These are phyloP conservation scores for Tulasnella sp. DNA, from an alignment of 768 basidiomycete genomes.

Conservation along the genomic window DNA sequence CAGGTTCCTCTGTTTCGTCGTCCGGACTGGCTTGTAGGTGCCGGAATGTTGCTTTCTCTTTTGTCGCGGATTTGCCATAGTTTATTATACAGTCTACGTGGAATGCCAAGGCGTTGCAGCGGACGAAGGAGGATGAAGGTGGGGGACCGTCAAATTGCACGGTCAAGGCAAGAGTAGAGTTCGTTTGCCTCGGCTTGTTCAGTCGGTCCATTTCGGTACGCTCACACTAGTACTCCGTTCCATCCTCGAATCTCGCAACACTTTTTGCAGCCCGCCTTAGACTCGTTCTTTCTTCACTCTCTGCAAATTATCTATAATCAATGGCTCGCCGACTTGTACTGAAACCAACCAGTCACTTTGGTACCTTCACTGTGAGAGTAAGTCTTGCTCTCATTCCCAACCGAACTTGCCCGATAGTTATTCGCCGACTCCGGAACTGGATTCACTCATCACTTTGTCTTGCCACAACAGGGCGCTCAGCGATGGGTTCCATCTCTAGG, in stretches of 20 bases:
- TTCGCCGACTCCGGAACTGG: neutral
- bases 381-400: neutral
- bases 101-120: neutral
- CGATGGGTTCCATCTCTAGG: conserved; percentile 55
- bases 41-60: conserved; percentile 76
- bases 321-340: conserved; percentile 4
- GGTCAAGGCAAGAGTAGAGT: neutral
- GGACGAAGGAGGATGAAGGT: neutral
- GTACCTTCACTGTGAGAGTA: neutral
- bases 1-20: conserved; percentile 39
- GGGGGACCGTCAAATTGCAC: neutral
- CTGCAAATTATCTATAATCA: neutral
- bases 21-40: conserved; percentile 60
- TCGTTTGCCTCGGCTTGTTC: neutral
- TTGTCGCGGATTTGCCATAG: conserved; percentile 93
- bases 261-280: neutral
- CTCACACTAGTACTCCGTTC: neutral
- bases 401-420: neutral
- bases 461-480: conserved; percentile 23
- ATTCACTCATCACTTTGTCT: neutral
- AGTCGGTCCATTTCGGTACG: neutral
- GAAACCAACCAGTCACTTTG: neutral
- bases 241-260: neutral
- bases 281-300: neutral
- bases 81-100: conserved; percentile 11